These are phyloP conservation scores for Alloteropsis semialata DNA, from an alignment of 176 grass and related monocot species.

Conservation along the genomic window DNA sequence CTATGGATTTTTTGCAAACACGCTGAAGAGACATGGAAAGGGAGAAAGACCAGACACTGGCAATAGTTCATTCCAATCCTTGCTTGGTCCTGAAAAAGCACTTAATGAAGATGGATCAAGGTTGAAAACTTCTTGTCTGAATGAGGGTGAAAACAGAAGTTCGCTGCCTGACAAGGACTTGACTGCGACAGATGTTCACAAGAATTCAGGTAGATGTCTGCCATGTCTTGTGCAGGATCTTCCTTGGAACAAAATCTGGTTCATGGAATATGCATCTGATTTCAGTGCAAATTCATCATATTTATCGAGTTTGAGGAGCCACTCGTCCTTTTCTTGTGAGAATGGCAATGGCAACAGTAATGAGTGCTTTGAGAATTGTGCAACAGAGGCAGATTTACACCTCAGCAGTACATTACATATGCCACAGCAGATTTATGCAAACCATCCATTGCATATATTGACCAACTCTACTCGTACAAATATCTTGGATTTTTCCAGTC, in stretches of 20 bases:
- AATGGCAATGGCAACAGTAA: conserved; percentile 14
- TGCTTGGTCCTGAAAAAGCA: conserved; percentile 1
- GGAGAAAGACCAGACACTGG: conserved; percentile 39
- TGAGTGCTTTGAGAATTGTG: background rate
- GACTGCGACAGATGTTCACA: background rate
- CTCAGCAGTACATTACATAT: background rate
- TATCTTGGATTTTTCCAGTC: conserved; percentile 26
- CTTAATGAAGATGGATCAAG: background rate
- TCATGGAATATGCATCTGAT: background rate
- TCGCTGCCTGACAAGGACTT: conserved; percentile 13
- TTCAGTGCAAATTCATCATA: background rate
- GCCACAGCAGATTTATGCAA: background rate
- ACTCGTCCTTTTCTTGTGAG: conserved; percentile 20
- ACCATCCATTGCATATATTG: conserved; percentile 14
- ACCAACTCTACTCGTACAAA: conserved; percentile 22
- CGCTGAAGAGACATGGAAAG: conserved; percentile 41
- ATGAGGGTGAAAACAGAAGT: conserved; percentile 28
- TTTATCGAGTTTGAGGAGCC: conserved; percentile 21
- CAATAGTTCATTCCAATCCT: conserved; percentile 6
- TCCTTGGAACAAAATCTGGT: conserved; percentile 34
- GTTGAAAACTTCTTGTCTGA: background rate
- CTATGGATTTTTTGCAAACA: conserved; percentile 55
- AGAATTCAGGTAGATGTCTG: conserved; percentile 23
- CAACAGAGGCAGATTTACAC: conserved; percentile 5
- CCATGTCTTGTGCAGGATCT: background rate